Evolutionary conservation across 2,329 filamentous ascomycete species (phyloP), one percentile per base, ranked within the genome.

Genomic region (Talaromyces albobiverticillius): DNA sequence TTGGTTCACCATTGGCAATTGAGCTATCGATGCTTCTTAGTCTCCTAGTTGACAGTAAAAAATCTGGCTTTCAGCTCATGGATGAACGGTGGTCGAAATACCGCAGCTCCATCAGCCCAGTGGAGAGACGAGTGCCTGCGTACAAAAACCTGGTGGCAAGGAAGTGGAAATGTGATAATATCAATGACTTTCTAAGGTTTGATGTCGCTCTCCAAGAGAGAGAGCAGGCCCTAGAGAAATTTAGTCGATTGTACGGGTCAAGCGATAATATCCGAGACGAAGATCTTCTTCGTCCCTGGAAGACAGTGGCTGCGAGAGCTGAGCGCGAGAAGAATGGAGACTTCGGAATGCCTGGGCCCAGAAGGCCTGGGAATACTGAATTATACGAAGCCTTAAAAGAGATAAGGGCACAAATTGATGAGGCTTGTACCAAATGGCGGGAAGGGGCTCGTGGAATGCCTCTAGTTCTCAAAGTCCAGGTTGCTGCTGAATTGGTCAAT

Each of bases 101-200:
- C 49, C 66, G 68, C 41, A 67, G 65, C 40, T 62, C 56, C 26
- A 61, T 73, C 29, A 70, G 69, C 16, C 68, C 66, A 4, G 47
- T 46, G 14, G 32, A 31, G 13, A 66, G 66, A 14, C 46, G 51
- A 2, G 56, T 62, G 7, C 75, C 75, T 1, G 74, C 75, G 1
- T 76, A 77, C 54, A 73, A 71, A 32, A 60, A 67, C 20, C 31
- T 54, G 16, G 51, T 51, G 9, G 49, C 61, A 11, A 46, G 47
- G 9, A 58, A 55, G 25, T 49, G 57, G 36, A 68, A 71, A n/a
- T 4, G 11, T 6, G 47, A 59, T 2, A 74, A 77, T 41, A 71
- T 79, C 32, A 67, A 77, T 16, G 77, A 79, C 50, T 71, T 70
- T 51, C 62, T 79, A 10, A 72, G 69, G 34, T 78, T 78, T 45